A percentile compares a stretch with the other conserved stretches of the same genome.
These are phyloP conservation scores for Coemansia brasiliensis DNA, from an alignment of 192 early-diverging fungal species.

Conservation along the genomic window DNA sequence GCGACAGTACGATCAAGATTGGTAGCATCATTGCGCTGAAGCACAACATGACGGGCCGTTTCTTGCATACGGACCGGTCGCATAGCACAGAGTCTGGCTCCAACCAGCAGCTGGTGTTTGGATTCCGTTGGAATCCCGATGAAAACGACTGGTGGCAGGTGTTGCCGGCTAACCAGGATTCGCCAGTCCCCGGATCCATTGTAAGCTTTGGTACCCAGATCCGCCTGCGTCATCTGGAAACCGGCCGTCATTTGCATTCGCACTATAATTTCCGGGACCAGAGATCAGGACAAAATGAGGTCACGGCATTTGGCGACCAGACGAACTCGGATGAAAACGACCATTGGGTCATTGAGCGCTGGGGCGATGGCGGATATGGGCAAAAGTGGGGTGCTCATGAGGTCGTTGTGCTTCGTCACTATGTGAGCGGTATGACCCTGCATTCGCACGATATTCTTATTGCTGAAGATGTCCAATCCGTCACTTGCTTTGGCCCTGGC, in stretches of 20 bases:
- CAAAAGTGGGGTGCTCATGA: constrained; percentile 54
- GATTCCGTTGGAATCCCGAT: constrained; percentile 47
- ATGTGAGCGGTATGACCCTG: constrained; percentile 54
- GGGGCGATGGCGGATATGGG: constrained; percentile 49
- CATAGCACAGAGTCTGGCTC: constrained; percentile 53
- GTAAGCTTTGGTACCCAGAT: constrained; percentile 55
- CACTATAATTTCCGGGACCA: constrained; percentile 54
- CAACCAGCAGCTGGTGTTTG: constrained; percentile 60
- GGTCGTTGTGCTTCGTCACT: constrained; percentile 55
- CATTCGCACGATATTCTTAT: constrained; percentile 53
- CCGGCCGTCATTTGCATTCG: constrained; percentile 60
- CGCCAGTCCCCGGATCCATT: constrained; percentile 39
- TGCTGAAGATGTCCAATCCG: constrained; percentile 53
- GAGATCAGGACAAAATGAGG: constrained; percentile 60
- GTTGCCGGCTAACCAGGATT: constrained; percentile 50
- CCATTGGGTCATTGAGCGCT: constrained; percentile 59
- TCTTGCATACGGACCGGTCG: constrained; percentile 51
- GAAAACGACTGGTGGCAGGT: constrained; percentile 58
- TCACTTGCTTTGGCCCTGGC: constrained; percentile 57
- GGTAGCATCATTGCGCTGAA: constrained; percentile 59
- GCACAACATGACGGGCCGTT: constrained; percentile 61
- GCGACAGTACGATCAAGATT: constrained; percentile 48
- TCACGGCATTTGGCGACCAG: constrained; percentile 57
- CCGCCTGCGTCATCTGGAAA: constrained; percentile 57
- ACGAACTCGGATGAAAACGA: constrained; percentile 57